Percentiles rank a stretch among this genome's conserved stretches.
Conservation (phyloP, 306 rosid genomes). For the Delonix regia region DNA sequence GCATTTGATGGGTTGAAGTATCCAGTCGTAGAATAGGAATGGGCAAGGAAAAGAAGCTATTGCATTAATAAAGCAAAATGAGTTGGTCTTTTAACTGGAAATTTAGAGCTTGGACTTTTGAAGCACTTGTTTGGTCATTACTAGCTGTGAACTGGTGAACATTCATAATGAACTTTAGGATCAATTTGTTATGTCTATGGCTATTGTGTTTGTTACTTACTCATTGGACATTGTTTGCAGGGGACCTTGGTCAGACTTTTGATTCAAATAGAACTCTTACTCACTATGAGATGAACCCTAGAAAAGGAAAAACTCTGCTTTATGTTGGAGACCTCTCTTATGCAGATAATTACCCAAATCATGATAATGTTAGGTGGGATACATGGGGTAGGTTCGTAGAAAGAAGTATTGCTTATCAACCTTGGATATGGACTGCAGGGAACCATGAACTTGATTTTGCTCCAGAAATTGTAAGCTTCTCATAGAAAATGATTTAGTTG, state of each 20-base stretch:
- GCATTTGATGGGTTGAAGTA: background rate
- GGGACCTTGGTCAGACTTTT: conserved; percentile 92
- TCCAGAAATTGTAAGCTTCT: conserved; percentile 69
- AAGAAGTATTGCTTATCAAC: conserved; percentile 92
- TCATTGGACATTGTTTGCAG: conserved; percentile 42
- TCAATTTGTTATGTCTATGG: background rate
- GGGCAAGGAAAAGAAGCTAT: background rate
- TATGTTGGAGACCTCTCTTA: conserved; percentile 90
- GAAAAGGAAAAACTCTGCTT: conserved; percentile 64
- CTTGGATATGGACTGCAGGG: conserved; percentile 98
- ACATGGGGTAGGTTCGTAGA: conserved; percentile 85
- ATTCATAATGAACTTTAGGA: background rate
- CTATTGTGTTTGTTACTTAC: conserved; percentile 6
- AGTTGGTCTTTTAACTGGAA: background rate
- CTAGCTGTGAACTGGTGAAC: background rate
- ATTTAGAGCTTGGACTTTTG: background rate
- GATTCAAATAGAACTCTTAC: conserved; percentile 79
- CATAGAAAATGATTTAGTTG: background rate
- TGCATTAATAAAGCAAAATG: background rate
- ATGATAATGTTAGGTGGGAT: conserved; percentile 83
- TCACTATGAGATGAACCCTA: conserved; percentile 71
- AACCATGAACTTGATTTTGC: conserved; percentile 84
- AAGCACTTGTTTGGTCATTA: background rate
- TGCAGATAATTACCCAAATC: conserved; percentile 72
- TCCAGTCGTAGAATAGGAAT: background rate